Base-by-base conservation (phyloP, 768 basidiomycete genomes). In the Suillus lakei region DNA sequence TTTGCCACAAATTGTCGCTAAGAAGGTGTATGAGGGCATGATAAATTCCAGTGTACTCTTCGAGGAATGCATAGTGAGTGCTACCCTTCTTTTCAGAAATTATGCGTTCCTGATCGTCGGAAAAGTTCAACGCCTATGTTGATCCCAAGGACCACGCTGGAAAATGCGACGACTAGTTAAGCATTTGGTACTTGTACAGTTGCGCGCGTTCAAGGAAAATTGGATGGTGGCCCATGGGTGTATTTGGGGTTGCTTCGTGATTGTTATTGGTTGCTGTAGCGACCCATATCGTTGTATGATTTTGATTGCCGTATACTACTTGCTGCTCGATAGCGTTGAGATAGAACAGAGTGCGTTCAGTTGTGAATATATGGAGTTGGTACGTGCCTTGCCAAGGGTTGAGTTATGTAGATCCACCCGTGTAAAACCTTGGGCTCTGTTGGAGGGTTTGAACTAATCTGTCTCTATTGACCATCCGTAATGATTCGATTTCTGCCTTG, bases 21-120 rank as follows among this genome's bases (percentile, higher is more conserved):
- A 72, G 60, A 44, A 41, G 50, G 69, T 66, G 62, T 74, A 60
- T 32, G 65, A 74, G 62, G 53, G 61, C 21, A 64, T 70, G 44
- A 34, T 74, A 43, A 70, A 69, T 43, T 63, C 73, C 12, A 74
- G 69, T 16, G 60, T 74, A 1, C 12, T 61, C n/a, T 72, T 73
- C n/a, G 70, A 74, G 55, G 48, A 70, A 2, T 72, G 71, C 67
- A 56, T 74, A 54, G 73, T 73, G 46, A 44, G 70, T 63, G n/a
- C 41, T 41, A 39, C 8, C 16, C 9, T 9, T 16, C 5, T 38
- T 16, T 10, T 26, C 15, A 16, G 9, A 18, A 38, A n/a, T 18
- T 18, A 23, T 39, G 9, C 16, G 38, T 58, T 58, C 5, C 36
- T 58, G n/a, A 36, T 26, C 5, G 2, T 54, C 26, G 9, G 8